Conservation (phyloP, 2,329 filamentous ascomycete genomes). For the Onygenales sp. region DNA sequence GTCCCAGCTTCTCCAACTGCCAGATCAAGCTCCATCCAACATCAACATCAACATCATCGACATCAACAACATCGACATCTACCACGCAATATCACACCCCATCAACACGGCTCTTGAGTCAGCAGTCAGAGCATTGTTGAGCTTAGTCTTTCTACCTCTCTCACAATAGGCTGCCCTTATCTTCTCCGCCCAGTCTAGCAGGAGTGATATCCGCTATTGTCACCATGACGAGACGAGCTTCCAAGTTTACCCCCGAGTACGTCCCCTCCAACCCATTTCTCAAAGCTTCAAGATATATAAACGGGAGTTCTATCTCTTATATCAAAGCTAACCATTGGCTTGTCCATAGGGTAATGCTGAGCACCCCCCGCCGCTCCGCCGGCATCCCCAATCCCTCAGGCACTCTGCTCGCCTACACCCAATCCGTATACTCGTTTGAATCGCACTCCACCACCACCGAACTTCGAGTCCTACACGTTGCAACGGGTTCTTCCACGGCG, state of each 20-base stretch:
- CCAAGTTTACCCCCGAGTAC: constrained; percentile 36
- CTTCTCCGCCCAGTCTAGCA: background rate
- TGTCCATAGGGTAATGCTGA: constrained; percentile 33
- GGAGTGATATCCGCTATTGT: background rate
- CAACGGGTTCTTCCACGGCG: constrained; percentile 29
- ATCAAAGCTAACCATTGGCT: background rate
- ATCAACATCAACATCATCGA: too few relatives aligned
- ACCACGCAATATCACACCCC: too few relatives aligned
- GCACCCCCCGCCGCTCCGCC: constrained; percentile 36
- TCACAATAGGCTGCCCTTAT: background rate
- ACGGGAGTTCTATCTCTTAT: background rate
- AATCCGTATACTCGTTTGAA: constrained; percentile 42
- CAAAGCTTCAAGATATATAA: background rate
- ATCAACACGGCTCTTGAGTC: too few relatives aligned
- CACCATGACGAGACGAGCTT: constrained; percentile 31
- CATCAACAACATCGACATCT: too few relatives aligned
- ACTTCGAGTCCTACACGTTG: constrained; percentile 36
- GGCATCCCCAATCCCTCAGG: constrained; percentile 37
- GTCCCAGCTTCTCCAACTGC: background rate
- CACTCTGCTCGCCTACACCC: constrained; percentile 38
- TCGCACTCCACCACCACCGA: constrained; percentile 38
- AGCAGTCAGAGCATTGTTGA: too few relatives aligned
- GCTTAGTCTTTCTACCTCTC: background rate
- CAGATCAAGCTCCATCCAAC: background rate
- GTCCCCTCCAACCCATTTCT: constrained; percentile 2